Conservation (phyloP, 768 basidiomycete species). For the Lactarius sp. region DNA sequence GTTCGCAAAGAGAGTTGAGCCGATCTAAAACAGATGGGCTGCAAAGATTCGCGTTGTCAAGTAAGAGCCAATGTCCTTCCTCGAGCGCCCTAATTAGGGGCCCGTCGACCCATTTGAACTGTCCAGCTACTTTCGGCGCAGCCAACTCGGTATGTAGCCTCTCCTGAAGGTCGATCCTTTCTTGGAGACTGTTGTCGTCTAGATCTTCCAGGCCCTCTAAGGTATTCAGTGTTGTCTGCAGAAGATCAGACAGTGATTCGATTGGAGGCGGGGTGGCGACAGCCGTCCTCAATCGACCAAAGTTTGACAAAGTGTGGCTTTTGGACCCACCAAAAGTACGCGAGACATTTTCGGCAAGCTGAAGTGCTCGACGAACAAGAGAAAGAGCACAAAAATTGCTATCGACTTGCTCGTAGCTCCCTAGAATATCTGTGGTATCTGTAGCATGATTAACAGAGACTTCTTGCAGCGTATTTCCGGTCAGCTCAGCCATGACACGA, state of each 20-base stretch:
- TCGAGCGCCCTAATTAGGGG: constrained; percentile 84
- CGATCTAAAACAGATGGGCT: constrained; percentile 94
- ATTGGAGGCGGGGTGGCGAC: background rate
- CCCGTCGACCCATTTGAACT: constrained; percentile 95
- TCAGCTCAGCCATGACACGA: constrained; percentile 60
- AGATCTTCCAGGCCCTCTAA: constrained; percentile 30
- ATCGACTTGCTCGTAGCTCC: constrained; percentile 93
- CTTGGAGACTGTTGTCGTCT: constrained; percentile 4
- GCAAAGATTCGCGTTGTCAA: constrained; percentile 93
- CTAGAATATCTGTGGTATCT: constrained; percentile 91
- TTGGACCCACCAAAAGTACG: constrained; percentile 32
- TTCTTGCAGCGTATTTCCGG: constrained; percentile 65
- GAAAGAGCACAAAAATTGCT: constrained; percentile 35
- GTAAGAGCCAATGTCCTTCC: constrained; percentile 80
- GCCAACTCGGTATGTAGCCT: constrained; percentile 25
- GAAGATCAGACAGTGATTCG: constrained; percentile 21
- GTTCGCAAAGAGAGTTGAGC: constrained; percentile 93
- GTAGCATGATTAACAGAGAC: constrained; percentile 80
- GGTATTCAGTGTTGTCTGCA: constrained; percentile 30
- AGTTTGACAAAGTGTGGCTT: background rate
- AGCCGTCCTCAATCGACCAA: constrained; percentile 4
- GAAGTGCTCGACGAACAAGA: constrained; percentile 40
- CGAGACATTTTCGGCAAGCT: constrained; percentile 36
- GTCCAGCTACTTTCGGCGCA: constrained; percentile 38
- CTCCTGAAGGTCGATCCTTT: constrained; percentile 12